Percentiles rank a stretch among this genome's conserved stretches.
These are phyloP conservation scores for Bacidia gigantensis DNA, from an alignment of 495 filamentous ascomycete species.

Conservation along the genomic window DNA sequence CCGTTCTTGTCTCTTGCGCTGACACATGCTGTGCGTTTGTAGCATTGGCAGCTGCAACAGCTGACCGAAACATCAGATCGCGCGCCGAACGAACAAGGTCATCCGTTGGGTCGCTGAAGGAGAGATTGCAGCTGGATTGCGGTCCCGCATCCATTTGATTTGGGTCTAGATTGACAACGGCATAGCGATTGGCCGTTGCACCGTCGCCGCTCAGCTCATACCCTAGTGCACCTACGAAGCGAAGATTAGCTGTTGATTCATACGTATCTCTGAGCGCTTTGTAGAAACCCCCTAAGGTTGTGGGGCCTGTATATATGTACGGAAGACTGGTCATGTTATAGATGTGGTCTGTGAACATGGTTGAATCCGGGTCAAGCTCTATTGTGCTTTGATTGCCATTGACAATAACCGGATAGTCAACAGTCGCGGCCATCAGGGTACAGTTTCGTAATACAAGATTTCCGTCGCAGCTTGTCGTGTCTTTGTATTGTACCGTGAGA, in stretches of 20 bases:
- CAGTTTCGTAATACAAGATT: not conserved
- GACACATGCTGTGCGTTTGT: not conserved
- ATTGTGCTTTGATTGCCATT: not conserved
- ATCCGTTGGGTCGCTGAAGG: slow-evolving; percentile 8
- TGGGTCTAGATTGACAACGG: not conserved
- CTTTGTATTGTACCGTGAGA: not conserved
- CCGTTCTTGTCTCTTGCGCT: not conserved
- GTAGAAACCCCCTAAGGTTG: not conserved
- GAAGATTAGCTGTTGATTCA: not conserved
- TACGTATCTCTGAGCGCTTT: not conserved
- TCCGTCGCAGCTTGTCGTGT: not conserved
- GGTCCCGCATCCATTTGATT: not conserved
- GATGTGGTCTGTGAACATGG: not conserved
- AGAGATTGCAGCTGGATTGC: not conserved
- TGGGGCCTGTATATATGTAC: not conserved
- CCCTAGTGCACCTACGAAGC: not conserved
- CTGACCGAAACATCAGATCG: slow-evolving; percentile 14
- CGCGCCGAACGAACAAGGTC: slow-evolving; percentile 6
- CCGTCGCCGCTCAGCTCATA: not conserved
- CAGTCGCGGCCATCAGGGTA: not conserved
- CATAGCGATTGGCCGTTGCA: not conserved
- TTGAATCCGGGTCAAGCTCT: not conserved
- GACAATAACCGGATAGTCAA: slow-evolving; percentile 2
- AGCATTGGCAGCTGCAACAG: slow-evolving; percentile 7
- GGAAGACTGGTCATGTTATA: not conserved